A percentile compares a stretch with the other conserved stretches of the same genome.
Conservation (phyloP, 148 eudicot genomes). For the Fallopia convolvulus region DNA sequence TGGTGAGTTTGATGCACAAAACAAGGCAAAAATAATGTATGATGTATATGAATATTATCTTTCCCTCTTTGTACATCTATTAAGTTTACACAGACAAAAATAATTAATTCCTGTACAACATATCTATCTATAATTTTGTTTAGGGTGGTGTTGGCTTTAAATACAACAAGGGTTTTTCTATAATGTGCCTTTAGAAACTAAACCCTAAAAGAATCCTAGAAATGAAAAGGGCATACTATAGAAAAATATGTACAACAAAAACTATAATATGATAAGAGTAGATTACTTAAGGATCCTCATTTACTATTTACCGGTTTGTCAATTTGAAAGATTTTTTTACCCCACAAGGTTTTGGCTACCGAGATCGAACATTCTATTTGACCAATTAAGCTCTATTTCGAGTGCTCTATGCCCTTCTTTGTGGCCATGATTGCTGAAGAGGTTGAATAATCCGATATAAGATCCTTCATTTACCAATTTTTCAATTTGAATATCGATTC, state of each 20-base stretch:
- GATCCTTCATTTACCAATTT: slow-evolving; percentile 71
- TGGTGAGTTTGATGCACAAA: not conserved
- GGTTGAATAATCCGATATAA: slow-evolving; percentile 62
- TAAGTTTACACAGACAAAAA: not conserved
- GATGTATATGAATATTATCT: not conserved
- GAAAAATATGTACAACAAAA: no score
- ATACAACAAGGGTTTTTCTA: no score
- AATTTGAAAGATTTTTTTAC: not conserved
- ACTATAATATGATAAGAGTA: no score
- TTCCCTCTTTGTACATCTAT: not conserved
- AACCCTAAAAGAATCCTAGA: no score
- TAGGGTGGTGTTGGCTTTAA: no score
- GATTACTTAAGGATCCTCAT: not conserved
- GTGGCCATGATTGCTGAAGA: slow-evolving; percentile 27
- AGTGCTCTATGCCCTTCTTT: slow-evolving; percentile 59
- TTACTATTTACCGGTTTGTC: not conserved
- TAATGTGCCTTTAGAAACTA: no score
- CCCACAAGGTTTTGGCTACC: no score
- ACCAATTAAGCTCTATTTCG: slow-evolving; percentile 77
- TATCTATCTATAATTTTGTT: no score
- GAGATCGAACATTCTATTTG: slow-evolving; percentile 25
- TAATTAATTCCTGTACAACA: not conserved
- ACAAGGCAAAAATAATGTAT: not conserved
- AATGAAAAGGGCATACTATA: no score
- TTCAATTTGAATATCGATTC: slow-evolving; percentile 78